These are phyloP conservation scores for Acacia crassicarpa DNA, from an alignment of 306 rosid genomes.

Conservation along the genomic window DNA sequence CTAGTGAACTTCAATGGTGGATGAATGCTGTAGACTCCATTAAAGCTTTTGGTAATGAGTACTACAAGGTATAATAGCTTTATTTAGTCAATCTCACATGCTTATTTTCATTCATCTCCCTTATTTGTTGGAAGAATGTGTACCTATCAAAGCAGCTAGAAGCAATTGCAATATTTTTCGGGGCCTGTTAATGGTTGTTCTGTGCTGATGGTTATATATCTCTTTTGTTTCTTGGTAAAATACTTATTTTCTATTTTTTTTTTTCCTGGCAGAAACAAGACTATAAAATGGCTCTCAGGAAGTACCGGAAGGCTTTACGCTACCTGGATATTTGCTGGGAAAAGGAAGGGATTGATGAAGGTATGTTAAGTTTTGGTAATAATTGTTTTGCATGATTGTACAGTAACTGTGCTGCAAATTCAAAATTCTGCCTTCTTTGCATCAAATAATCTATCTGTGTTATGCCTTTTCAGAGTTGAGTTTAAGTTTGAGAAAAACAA, in stretches of 20 bases:
- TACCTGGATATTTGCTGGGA: constrained; percentile 95
- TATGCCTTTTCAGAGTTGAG: constrained; percentile 64
- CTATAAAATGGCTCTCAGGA: constrained; percentile 77
- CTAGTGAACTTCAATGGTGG: constrained; percentile 84
- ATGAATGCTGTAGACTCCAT: constrained; percentile 66
- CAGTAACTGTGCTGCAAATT: constrained; percentile 1
- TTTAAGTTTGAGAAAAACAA: constrained; percentile 68
- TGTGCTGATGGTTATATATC: background rate
- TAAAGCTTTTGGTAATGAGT: constrained; percentile 74
- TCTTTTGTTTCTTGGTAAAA: background rate
- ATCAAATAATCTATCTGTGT: background rate
- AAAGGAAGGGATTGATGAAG: constrained; percentile 91
- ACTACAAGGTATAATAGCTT: constrained; percentile 62
- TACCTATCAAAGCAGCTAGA: background rate
- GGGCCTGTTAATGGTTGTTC: constrained; percentile 1
- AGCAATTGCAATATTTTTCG: background rate
- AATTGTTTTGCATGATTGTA: constrained; percentile 3
- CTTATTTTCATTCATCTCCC: background rate
- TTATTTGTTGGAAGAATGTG: background rate
- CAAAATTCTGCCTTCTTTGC: background rate
- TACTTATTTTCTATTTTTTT: background rate
- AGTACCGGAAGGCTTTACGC: constrained; percentile 82
- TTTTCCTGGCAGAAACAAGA: constrained; percentile 65
- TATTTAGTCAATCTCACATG: constrained; percentile 8
- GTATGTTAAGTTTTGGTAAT: constrained; percentile 32